Conservation (phyloP, 179 eudicot species). For the Actinidia chinensis region DNA sequence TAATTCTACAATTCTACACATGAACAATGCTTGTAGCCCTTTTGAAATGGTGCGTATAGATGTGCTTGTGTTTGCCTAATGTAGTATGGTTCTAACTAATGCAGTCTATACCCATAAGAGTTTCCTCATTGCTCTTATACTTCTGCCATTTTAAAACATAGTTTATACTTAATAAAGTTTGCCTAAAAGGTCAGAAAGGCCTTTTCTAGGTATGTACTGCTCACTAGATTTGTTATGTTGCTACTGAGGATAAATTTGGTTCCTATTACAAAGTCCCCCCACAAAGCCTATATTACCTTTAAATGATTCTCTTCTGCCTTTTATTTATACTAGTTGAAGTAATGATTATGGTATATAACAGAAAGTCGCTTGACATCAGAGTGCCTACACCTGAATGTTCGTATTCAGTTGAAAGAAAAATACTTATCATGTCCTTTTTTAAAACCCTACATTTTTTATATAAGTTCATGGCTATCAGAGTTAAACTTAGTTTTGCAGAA, state of each 20-base stretch:
- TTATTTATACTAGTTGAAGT: neutral
- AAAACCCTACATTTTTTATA: neutral
- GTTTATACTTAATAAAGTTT: neutral
- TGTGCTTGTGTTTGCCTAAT: neutral
- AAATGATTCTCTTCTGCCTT: neutral
- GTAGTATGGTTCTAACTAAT: neutral
- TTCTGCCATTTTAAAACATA: neutral
- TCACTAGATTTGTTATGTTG: conserved; percentile 15
- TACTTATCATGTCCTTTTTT: neutral
- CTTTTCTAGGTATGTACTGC: neutral
- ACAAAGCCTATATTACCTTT: conserved; percentile 10
- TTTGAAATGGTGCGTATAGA: neutral
- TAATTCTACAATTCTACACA: neutral
- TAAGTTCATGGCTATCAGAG: neutral
- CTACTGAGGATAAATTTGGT: conserved; percentile 4
- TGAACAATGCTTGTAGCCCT: conserved; percentile 1
- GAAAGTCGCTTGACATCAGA: neutral
- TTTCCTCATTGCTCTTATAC: neutral
- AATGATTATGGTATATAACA: neutral
- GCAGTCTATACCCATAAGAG: neutral
- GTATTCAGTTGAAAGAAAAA: no score
- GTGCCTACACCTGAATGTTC: neutral
- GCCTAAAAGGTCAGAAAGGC: conserved; percentile 6
- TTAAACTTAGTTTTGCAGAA: neutral
- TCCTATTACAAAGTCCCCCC: no score